phyloP scores from a whole-genome alignment of 2,329 filamentous ascomycete genomes.

The Capronia americana region DNA sequence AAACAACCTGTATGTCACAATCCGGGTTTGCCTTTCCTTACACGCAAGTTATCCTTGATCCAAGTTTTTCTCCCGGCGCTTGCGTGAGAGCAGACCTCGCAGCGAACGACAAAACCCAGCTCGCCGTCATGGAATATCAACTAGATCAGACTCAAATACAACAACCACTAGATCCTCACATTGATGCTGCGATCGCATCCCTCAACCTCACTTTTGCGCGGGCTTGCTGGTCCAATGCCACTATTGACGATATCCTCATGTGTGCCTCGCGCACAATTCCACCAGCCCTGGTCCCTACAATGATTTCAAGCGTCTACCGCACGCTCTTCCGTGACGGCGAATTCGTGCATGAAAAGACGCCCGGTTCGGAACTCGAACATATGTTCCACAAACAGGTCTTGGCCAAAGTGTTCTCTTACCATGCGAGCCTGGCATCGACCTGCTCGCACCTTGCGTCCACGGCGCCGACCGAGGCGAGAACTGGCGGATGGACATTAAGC shows the following conservation, averaged over 20 bases:
- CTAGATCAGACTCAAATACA: constrained; percentile 21
- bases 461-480: constrained; percentile 16
- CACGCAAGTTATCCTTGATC: constrained; percentile 46
- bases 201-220: constrained; percentile 62
- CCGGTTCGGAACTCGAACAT: constrained; percentile 69
- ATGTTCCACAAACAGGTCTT: constrained; percentile 75
- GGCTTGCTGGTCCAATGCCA: constrained; percentile 54
- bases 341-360: constrained; percentile 63
- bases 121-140: constrained; percentile 49
- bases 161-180: constrained; percentile 29
- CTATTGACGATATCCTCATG: constrained; percentile 75
- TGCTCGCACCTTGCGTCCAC: constrained; percentile 26
- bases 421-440: constrained; percentile 33
- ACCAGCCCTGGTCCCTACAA: constrained; percentile 64
- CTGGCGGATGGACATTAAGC: constrained; percentile 30
- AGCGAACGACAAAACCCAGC: constrained; percentile 48
- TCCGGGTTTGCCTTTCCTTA: constrained; percentile 76
- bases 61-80: constrained; percentile 52
- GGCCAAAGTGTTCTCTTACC: constrained; percentile 67
- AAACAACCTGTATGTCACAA: constrained; percentile 63
- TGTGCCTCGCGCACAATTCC: constrained; percentile 61
- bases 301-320: constrained; percentile 70
- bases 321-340: constrained; percentile 77
- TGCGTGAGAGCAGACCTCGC: constrained; percentile 50
- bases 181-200: constrained; percentile 66